Evolutionary conservation across 2,329 filamentous ascomycete genomes (phyloP).

Genomic region (Penicillium corylophilum): DNA sequence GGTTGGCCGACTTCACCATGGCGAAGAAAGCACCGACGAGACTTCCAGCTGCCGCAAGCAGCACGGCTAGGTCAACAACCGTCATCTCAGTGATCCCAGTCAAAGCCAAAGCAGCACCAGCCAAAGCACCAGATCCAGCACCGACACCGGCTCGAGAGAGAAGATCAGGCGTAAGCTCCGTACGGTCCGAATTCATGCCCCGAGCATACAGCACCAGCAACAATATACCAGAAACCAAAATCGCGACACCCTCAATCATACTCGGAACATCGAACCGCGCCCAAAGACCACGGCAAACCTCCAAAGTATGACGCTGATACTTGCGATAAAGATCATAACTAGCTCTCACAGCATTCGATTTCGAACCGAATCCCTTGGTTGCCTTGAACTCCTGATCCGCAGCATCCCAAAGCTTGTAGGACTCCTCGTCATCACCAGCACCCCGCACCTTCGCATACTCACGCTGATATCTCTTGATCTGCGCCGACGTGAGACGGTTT

Average conservation of each 20-base stretch:
- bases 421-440: slow-evolving; percentile 60
- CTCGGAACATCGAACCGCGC: slow-evolving; percentile 84
- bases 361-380: slow-evolving; percentile 41
- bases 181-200: slow-evolving; percentile 53
- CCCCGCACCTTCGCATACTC: slow-evolving; percentile 76
- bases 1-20: slow-evolving; percentile 38
- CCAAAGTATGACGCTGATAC: slow-evolving; percentile 77
- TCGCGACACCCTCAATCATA: slow-evolving; percentile 76
- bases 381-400: slow-evolving; percentile 57
- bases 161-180: slow-evolving; percentile 54
- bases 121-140: slow-evolving; percentile 43
- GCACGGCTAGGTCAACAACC: slow-evolving; percentile 33
- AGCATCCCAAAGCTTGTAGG: slow-evolving; percentile 58
- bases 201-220: slow-evolving; percentile 72
- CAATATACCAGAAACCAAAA: slow-evolving; percentile 67
- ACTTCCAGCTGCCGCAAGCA: slow-evolving; percentile 46
- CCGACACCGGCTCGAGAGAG: slow-evolving; percentile 54
- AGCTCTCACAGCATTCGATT: slow-evolving; percentile 38
- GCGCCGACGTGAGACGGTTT: slow-evolving; percentile 74
- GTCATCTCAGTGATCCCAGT: slow-evolving; percentile 29
- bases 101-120: slow-evolving; percentile 26
- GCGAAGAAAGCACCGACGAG: slow-evolving; percentile 45
- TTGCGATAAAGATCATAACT: slow-evolving; percentile 60
- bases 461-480: slow-evolving; percentile 83
- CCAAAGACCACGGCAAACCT: slow-evolving; percentile 81